Percentiles rank a stretch among this genome's conserved stretches.
These are phyloP conservation scores for Urostyla sp. DNA, from an alignment of 73 alveolate species.

Conservation along the genomic window DNA sequence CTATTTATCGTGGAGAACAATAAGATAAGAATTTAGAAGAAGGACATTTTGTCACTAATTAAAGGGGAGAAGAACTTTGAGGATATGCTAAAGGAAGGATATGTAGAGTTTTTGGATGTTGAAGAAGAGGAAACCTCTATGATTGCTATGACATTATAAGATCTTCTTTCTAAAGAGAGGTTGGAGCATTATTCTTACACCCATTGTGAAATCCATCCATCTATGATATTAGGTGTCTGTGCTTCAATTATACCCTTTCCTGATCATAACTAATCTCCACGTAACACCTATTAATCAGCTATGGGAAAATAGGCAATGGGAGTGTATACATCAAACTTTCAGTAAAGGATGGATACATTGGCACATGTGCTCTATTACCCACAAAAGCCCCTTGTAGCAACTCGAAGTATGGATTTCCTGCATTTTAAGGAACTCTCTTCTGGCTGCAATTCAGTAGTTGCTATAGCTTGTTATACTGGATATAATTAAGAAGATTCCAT, in stretches of 20 bases:
- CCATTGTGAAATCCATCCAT: constrained; percentile 99
- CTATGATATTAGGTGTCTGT: constrained; percentile 99
- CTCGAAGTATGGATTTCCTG: constrained; percentile 91
- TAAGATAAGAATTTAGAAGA: constrained; percentile 67
- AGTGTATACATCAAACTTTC: constrained; percentile 95
- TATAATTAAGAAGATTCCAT: constrained; percentile 99
- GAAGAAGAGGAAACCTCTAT: constrained; percentile 99
- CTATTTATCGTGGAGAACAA: constrained; percentile 91
- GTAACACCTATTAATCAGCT: constrained; percentile 98
- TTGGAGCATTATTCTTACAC: constrained; percentile 88
- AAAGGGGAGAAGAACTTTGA: constrained; percentile 67
- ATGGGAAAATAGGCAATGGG: constrained; percentile 99
- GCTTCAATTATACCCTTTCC: constrained; percentile 99
- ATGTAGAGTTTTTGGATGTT: constrained; percentile 97
- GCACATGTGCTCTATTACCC: constrained; percentile 99
- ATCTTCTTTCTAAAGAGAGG: constrained; percentile 70
- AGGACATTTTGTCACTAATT: constrained; percentile 45
- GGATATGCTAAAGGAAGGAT: constrained; percentile 88
- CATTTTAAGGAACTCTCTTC: constrained; percentile 95
- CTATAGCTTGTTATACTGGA: constrained; percentile 99
- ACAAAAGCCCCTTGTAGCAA: constrained; percentile 84
- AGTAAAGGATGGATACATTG: constrained; percentile 98
- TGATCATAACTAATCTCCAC: constrained; percentile 99
- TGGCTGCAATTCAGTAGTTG: constrained; percentile 96
- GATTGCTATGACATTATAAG: constrained; percentile 97